Percentiles rank a stretch among this genome's conserved stretches.
Evolutionary conservation across 208 protist species (phyloP).

Genomic region (Kentomonas sorsogonicus): DNA sequence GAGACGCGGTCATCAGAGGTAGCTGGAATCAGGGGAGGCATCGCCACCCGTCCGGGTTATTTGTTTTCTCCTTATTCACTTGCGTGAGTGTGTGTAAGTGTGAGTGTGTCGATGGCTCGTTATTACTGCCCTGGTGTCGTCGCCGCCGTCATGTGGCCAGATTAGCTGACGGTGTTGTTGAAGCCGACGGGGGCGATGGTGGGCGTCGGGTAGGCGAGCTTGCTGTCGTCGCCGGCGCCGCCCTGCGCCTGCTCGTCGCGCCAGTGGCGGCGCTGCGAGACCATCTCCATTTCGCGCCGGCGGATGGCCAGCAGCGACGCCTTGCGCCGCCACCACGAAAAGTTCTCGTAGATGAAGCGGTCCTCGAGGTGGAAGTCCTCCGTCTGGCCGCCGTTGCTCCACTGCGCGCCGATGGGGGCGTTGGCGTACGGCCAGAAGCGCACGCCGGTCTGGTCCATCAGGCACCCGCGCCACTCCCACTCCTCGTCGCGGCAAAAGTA

Average conservation of each 20-base stretch:
- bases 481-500: conserved; percentile 90
- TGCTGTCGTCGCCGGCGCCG: no score
- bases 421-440: conserved; percentile 91
- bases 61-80: no score
- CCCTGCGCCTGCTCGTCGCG: conserved; percentile 41
- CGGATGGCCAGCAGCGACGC: conserved; percentile 78
- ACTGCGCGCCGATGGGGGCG: conserved; percentile 70
- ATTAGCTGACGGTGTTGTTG: neutral
- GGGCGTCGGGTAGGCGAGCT: conserved; percentile 47
- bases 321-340: conserved; percentile 76
- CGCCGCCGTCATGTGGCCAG: no score
- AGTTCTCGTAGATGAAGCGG: conserved; percentile 87
- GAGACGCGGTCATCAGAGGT: no score
- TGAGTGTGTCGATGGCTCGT: no score
- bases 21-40: no score
- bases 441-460: conserved; percentile 88
- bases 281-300: conserved; percentile 70
- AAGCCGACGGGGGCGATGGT: conserved; percentile 76
- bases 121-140: no score
- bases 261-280: conserved; percentile 69
- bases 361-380: conserved; percentile 91
- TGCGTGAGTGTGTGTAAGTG: no score
- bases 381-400: conserved; percentile 86
- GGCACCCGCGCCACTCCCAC: conserved; percentile 89
- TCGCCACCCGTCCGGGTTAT: no score